Base-by-base conservation (phyloP, 1,139 yeast genomes). In the Sugiyamaella castrensis region DNA sequence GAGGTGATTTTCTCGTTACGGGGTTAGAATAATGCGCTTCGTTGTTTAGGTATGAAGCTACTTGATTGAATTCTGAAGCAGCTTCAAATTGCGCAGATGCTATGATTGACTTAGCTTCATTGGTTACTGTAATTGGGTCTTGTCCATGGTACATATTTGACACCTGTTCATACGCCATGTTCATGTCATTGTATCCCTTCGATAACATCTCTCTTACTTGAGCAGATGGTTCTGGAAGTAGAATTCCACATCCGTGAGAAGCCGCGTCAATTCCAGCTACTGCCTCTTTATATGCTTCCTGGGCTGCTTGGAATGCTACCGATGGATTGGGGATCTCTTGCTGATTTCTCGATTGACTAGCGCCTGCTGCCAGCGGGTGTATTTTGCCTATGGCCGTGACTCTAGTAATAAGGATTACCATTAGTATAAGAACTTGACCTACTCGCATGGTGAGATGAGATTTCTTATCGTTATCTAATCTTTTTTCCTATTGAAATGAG, bases 211-310 rank as follows among this genome's bases (percentile, higher is more conserved):
- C 40, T 29, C 37, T 29, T n/a, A 42, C 10, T 16, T 42, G 12
- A 2, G 11, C 9, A 11, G 29, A 12, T 4, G 35, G 34, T 29
- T 27, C 2, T 5, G 31, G 30, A n/a, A 12, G 11, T 11, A 35
- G 16, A 12, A 10, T 29, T 5, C 16, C 11, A 13, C 35, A 12
- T 9, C 31, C 37, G 10, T 29, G 10, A 35, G 13, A 5, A 6
- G 28, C 12, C 2, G 15, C 12, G 28, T 36, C 37, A 1, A 29
- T 26, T 12, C 37, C 37, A 16, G 11, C 12, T 28, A 42, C 10
- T n/a, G 36, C 40, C n/a, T 42, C 29, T 10, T 35, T 8, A 36
- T 29, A 42, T 8, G 40, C 46, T 11, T 8, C 31, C 11, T 42
- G 28, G 8, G 29, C 36, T 5, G 43, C 8, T 15, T 34, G 11